A percentile compares a stretch with the other conserved stretches of the same genome.
Conservation (phyloP, 2,329 filamentous ascomycete genomes). For the Aureobasidium sp. region DNA sequence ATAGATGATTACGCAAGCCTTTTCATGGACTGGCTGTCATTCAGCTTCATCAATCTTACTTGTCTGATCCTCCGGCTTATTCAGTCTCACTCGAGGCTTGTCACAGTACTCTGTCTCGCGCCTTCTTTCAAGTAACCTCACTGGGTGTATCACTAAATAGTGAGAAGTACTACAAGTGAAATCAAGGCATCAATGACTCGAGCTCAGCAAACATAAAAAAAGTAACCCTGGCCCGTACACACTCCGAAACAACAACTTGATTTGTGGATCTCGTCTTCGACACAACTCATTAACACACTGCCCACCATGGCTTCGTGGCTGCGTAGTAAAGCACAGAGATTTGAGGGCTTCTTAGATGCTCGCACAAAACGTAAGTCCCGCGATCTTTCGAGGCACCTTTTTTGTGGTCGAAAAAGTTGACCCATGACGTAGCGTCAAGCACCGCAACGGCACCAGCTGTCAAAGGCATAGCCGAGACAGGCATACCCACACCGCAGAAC, state of each 20-base stretch:
- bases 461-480: background rate
- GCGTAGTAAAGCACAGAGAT: background rate
- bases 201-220: slow-evolving; percentile 11
- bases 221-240: background rate
- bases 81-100: background rate
- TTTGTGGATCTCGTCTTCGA: background rate
- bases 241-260: background rate
- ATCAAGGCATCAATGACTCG: slow-evolving; percentile 1
- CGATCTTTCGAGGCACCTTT: background rate
- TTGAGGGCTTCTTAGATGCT: slow-evolving; percentile 1
- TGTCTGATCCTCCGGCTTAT: background rate
- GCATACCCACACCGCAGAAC: slow-evolving; percentile 30
- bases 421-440: slow-evolving; percentile 2
- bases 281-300: background rate
- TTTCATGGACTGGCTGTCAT: background rate
- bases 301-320: slow-evolving; percentile 9
- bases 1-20: slow-evolving; percentile 1
- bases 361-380: background rate
- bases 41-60: background rate
- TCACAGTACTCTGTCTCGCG: background rate
- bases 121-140: background rate
- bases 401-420: background rate
- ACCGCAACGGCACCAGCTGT: background rate
- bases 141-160: background rate
- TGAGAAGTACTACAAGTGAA: slow-evolving; percentile 2